Evolutionary conservation across 495 filamentous ascomycete species (phyloP), one percentile per base, ranked within the genome.

Genomic region (Penicillium argentinense): DNA sequence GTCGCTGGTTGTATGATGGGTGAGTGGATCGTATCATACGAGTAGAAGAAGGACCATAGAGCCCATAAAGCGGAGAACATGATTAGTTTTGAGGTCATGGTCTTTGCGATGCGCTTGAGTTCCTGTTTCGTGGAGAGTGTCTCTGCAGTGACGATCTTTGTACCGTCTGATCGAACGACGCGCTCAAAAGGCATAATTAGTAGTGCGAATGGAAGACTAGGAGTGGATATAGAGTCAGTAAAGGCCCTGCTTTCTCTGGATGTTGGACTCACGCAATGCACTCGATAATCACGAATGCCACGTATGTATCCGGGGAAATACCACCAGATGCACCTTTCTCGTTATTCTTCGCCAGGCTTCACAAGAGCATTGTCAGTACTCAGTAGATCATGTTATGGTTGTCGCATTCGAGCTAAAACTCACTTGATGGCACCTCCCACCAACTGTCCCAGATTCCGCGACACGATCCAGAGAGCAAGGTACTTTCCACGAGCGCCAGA

Each of bases 341-440:
- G 33, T 59, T 28, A 13, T 64, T 64, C 37, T 61, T 64, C 1
- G 61, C 42, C 7, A 64, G 47, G 21, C 61, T 64, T 25, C 7
- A 44, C 40, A 38, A 27, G 30, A 18, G 3, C n/a, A 1, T 27
- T 30, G 21, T 30, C 13, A 32, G 7, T 11, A 18, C 8, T 2
- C 9, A 41, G 9, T 4, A 18, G 12, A 21, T 23, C 19, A 16
- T 17, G 28, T 5, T 23, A 32, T 18, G 2, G 21, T 16, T 45
- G 14, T 21, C 7, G 2, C 9, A 5, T 24, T 36, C 13, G 3
- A 23, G 17, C 7, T 2, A 26, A 16, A 3, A 54, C 58, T 54
- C 14, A 64, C 61, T 64, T 64, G 45, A 64, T 64, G 9, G 61
- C 57, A 36, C 61, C 61, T 34, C 61, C 61, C 33, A 64, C 61